A percentile compares a stretch with the other conserved stretches of the same genome.
Conservation (phyloP, 163 green algal species). For the Coccomyxa subellipsoidea region DNA sequence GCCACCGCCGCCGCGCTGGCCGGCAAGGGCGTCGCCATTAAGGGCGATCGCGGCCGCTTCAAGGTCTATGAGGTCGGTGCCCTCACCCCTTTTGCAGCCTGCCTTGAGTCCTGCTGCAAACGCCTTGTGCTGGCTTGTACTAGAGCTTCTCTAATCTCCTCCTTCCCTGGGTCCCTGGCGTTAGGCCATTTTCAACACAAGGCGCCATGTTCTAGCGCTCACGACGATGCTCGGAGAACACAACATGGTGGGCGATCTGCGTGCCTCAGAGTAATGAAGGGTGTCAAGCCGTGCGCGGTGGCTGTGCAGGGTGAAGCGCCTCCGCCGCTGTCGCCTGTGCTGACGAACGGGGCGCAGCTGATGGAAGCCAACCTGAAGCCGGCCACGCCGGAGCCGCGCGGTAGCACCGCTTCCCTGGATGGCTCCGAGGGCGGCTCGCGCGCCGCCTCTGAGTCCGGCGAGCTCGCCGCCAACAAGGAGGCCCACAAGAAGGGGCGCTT, state of each 20-base stretch:
- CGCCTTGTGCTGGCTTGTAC: too few species aligned
- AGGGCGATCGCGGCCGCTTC: slow-evolving; percentile 6
- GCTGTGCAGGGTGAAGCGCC: slow-evolving; percentile 55
- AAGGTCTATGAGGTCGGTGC: not conserved
- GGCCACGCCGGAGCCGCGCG: not conserved
- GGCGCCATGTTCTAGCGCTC: too few species aligned
- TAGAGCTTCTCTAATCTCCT: not conserved
- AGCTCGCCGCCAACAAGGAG: slow-evolving; percentile 14
- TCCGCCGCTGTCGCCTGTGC: slow-evolving; percentile 42
- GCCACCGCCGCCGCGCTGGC: not conserved
- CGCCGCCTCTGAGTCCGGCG: slow-evolving; percentile 10
- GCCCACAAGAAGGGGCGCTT: slow-evolving; percentile 60
- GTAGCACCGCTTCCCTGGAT: slow-evolving; percentile 4
- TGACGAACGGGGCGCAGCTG: slow-evolving; percentile 24
- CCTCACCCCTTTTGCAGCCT: not conserved
- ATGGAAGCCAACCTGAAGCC: slow-evolving; percentile 30
- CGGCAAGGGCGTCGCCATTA: not conserved
- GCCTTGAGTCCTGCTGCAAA: too few species aligned
- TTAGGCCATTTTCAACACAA: too few species aligned
- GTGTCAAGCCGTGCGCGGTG: too few species aligned
- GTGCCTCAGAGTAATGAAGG: too few species aligned
- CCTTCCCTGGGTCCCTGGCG: too few species aligned
- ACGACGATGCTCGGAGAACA: too few species aligned
- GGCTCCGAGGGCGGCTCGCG: not conserved
- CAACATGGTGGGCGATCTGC: too few species aligned